phyloP scores from a whole-genome alignment of 345 rosid species.

The Clausena lansium region DNA sequence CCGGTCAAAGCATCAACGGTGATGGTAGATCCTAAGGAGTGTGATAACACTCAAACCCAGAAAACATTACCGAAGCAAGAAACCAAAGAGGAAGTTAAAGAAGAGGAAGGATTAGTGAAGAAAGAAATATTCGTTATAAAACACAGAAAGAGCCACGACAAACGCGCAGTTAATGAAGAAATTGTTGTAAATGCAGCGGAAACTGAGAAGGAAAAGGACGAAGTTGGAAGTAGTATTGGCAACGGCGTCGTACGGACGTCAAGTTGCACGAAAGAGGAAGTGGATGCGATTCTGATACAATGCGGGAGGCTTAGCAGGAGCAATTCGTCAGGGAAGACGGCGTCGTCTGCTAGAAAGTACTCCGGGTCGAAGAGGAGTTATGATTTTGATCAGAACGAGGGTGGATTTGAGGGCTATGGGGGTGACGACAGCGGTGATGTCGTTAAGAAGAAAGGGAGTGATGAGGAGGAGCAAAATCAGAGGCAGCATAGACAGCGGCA shows the following conservation, averaged over 20 bases:
- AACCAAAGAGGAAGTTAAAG: background rate
- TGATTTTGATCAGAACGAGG: slow-evolving; percentile 55
- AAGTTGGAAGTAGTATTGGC: slow-evolving; percentile 18
- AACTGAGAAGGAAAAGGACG: slow-evolving; percentile 19
- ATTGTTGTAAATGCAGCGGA: background rate
- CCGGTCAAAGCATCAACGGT: background rate
- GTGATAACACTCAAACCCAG: slow-evolving; percentile 10
- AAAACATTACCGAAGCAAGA: background rate
- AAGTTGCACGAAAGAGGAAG: slow-evolving; percentile 73
- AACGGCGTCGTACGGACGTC: slow-evolving; percentile 40
- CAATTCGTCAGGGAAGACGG: slow-evolving; percentile 56
- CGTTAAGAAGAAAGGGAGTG: slow-evolving; percentile 18
- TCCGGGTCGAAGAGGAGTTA: slow-evolving; percentile 94
- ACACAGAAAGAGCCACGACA: slow-evolving; percentile 81
- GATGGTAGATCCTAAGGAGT: slow-evolving; percentile 12
- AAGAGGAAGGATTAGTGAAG: slow-evolving; percentile 36
- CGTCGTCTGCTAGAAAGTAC: slow-evolving; percentile 47
- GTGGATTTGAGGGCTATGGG: slow-evolving; percentile 16
- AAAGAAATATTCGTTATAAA: slow-evolving; percentile 79
- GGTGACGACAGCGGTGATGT: slow-evolving; percentile 23
- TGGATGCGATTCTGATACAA: slow-evolving; percentile 88
- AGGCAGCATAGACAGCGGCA: slow-evolving; percentile 54
- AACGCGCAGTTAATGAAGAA: slow-evolving; percentile 22
- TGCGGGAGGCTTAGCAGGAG: slow-evolving; percentile 90
- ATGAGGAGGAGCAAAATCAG: slow-evolving; percentile 25